Percentiles rank a stretch among this genome's conserved stretches.
phyloP scores from a whole-genome alignment of 306 rosid species.

The Acacia confusa region DNA sequence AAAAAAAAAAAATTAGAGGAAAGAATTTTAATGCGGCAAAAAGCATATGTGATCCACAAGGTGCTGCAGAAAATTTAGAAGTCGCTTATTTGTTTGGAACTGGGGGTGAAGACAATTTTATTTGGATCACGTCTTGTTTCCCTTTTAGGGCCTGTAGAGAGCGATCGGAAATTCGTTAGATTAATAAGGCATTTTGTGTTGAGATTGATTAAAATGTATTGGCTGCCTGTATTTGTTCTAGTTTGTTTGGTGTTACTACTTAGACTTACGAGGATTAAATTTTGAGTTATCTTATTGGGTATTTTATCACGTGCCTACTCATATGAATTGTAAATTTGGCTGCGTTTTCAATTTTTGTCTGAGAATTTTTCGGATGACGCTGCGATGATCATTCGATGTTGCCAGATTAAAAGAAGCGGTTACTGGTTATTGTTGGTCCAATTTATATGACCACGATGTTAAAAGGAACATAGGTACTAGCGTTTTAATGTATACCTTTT shows the following conservation, averaged over 20 bases:
- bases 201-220: not conserved
- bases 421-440: not conserved
- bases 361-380: not conserved
- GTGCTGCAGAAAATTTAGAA: slow-evolving; percentile 35
- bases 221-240: not conserved
- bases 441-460: not conserved
- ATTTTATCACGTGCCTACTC: no score
- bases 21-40: slow-evolving; percentile 41
- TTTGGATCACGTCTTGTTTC: slow-evolving; percentile 43
- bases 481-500: no score
- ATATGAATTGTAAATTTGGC: not conserved
- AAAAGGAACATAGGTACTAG: no score
- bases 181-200: slow-evolving; percentile 37
- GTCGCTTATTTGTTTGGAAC: slow-evolving; percentile 31
- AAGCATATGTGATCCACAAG: slow-evolving; percentile 35
- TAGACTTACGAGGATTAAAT: no score
- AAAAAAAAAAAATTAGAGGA: slow-evolving; percentile 36
- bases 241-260: no score
- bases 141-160: slow-evolving; percentile 49
- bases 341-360: not conserved
- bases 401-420: not conserved
- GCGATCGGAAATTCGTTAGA: slow-evolving; percentile 28
- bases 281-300: no score
- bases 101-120: slow-evolving; percentile 25
- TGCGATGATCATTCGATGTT: not conserved